Base-by-base conservation (phyloP, 345 rosid species). In the Garcia nutans region DNA sequence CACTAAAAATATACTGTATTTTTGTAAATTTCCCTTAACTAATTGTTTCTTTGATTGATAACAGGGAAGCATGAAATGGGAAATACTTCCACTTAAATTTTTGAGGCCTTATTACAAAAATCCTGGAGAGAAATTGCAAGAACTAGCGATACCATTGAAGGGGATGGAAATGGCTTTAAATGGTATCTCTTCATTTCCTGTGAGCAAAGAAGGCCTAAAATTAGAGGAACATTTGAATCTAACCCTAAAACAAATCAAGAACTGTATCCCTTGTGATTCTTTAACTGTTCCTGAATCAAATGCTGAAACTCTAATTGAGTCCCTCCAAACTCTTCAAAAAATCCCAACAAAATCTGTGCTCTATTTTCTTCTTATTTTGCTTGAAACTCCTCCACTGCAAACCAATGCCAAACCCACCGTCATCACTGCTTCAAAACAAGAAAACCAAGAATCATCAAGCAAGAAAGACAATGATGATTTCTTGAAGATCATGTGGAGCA, bases 1-100 rank as follows among this genome's bases (percentile, higher is more conserved):
- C n/a, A n/a, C n/a, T n/a, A n/a, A n/a, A n/a, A n/a, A n/a, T n/a
- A n/a, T n/a, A n/a, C n/a, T n/a, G n/a, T n/a, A n/a, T n/a, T n/a
- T n/a, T n/a, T n/a, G n/a, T n/a, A n/a, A n/a, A n/a, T n/a, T n/a
- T n/a, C n/a, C n/a, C n/a, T n/a, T 47, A 68, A n/a, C 72, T 50
- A 9, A 10, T 47, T 74, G 58, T 17, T 71, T 68, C 31, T 33
- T 58, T 65, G 16, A 2, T 68, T 45, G 69, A 50, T 57, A 31
- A 65, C 82, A 94, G 97, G 94, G 82, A 84, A 89, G 96, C 85
- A 80, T 87, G 88, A 81, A 81, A 77, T 95, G 97, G 94, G 97
- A 95, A 89, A 88, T 74, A 44, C 77, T 89, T 73, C 97, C 96
- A 16, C 79, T 86, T 67, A 90, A 78, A 70, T n/a, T 85, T 58